Base-by-base conservation (phyloP, 2,329 filamentous ascomycete species). In the Neofusicoccum sp. region DNA sequence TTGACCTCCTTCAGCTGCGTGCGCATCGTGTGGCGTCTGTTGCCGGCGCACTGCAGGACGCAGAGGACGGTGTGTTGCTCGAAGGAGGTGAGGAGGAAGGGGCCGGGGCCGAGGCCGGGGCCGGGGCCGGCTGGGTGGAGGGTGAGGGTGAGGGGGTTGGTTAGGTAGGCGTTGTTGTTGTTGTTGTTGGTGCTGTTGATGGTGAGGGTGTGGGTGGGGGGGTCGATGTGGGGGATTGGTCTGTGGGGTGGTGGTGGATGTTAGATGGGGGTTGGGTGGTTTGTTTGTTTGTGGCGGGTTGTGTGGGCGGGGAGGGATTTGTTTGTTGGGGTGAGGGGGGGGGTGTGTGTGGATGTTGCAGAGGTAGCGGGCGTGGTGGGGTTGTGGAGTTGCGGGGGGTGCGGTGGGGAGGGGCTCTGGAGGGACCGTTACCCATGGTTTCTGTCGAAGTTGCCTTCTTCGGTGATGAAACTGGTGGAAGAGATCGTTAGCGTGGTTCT, bases 11-110 rank as follows among this genome's bases (percentile, higher is more conserved):
- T 84, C 28, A 85, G 71, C 63, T 79, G 74, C 1, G 82, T 86
- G 30, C 83, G 80, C 84, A 86, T 86, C 2, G 82, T 84, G 67
- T 86, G 83, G 9, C 84, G 78, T 6, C 84, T 74, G 65, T 86
- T 86, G 20, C 84, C 84, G 2, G 84, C 84, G 64, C 84, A 86
- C 73, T 85, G 83, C 1, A 86, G 73, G 1, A 82, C 81, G 62
- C 81, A 83, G 16, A 80, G 74, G 9, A 86, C 79, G 58, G 75
- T 77, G 66, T 85, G 79, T 64, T 86, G 84, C 2, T 76, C 72
- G 57, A 84, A 81, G 28, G 14, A 38, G 6, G 75, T 71, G 54
- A 73, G 65, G 6, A 86, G 74, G 41, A 84, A 20, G 20, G 20
- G 20, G 20, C 20, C 20, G 20, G 20, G n/a, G n/a, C n/a, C n/a